A percentile compares a stretch with the other conserved stretches of the same genome.
Evolutionary conservation across 192 early-diverging fungal species (phyloP).

Genomic region (Phlyctochytrium bullatum): DNA sequence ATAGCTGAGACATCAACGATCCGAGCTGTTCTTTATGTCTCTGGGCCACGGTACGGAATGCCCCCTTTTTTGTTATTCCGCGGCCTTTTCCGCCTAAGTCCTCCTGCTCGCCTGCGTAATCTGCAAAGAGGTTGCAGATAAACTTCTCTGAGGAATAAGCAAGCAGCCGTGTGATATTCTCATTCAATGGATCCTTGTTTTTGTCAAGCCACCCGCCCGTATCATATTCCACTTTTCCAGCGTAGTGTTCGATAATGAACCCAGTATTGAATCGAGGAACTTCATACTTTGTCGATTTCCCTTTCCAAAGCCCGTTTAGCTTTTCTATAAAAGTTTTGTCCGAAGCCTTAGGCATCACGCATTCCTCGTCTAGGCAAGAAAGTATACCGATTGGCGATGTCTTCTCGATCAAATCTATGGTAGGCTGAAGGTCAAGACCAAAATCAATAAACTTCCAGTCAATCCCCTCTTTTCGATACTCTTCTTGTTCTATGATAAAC

Average conservation of each 20-base stretch:
- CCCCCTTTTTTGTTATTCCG: slow-evolving; percentile 70
- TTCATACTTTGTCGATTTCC: slow-evolving; percentile 84
- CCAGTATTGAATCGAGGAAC: slow-evolving; percentile 80
- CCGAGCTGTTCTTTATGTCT: slow-evolving; percentile 92
- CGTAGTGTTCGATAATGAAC: slow-evolving; percentile 92
- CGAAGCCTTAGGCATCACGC: slow-evolving; percentile 93
- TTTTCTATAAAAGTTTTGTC: slow-evolving; percentile 95
- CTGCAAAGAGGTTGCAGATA: slow-evolving; percentile 77
- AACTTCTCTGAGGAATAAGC: slow-evolving; percentile 79
- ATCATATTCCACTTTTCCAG: slow-evolving; percentile 92
- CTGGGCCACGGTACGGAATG: slow-evolving; percentile 91
- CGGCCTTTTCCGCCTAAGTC: slow-evolving; percentile 29
- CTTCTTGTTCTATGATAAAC: slow-evolving; percentile 98
- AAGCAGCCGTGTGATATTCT: slow-evolving; percentile 83
- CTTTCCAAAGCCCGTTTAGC: slow-evolving; percentile 84
- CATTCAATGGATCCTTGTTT: slow-evolving; percentile 98
- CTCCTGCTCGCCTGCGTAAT: slow-evolving; percentile 68
- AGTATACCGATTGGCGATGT: slow-evolving; percentile 94
- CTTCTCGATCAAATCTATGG: slow-evolving; percentile 98
- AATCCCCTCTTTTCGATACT: slow-evolving; percentile 94
- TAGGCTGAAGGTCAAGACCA: slow-evolving; percentile 94
- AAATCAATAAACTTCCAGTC: slow-evolving; percentile 99
- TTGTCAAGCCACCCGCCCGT: slow-evolving; percentile 93
- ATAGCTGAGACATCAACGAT: slow-evolving; percentile 84
- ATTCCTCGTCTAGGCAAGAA: slow-evolving; percentile 96